Conservation (phyloP, 2,329 filamentous ascomycete species). For the Trichoderma sp. region DNA sequence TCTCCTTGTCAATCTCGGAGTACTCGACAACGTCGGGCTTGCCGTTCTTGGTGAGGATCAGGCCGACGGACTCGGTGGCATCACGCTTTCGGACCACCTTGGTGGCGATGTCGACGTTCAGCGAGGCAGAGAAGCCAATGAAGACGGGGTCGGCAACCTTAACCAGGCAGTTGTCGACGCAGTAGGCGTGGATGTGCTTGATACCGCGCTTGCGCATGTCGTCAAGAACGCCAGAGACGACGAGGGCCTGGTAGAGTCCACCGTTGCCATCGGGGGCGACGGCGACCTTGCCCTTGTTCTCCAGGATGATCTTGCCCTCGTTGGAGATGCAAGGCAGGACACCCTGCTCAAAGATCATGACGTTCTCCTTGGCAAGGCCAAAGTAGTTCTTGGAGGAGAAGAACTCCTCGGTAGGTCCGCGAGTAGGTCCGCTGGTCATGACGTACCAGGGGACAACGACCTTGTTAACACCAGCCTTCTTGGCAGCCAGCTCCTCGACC, state of each 20-base stretch:
- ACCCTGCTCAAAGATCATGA: conserved; percentile 93
- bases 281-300: conserved; percentile 85
- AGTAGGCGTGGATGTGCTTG: conserved; percentile 95
- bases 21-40: conserved; percentile 98
- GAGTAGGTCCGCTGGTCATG: conserved; percentile 96
- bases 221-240: conserved; percentile 73
- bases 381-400: conserved; percentile 91
- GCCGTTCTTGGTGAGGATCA: conserved; percentile 93
- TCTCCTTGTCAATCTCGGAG: conserved; percentile 87
- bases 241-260: conserved; percentile 89
- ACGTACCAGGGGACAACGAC: conserved; percentile 93
- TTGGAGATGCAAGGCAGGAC: conserved; percentile 96
- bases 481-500: conserved; percentile 75
- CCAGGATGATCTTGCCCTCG: conserved; percentile 93
- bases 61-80: conserved; percentile 90
- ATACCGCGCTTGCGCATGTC: conserved; percentile 90
- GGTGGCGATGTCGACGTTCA: conserved; percentile 91
- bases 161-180: conserved; percentile 98
- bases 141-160: conserved; percentile 97
- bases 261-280: conserved; percentile 97
- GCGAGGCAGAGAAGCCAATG: conserved; percentile 85
- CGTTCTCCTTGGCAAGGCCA: conserved; percentile 79
- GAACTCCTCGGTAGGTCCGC: conserved; percentile 87
- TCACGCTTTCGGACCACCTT: conserved; percentile 99
- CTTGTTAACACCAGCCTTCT: conserved; percentile 56